These are phyloP conservation scores for Datura wrightii DNA, from an alignment of 257 asterid genomes.

Conservation along the genomic window DNA sequence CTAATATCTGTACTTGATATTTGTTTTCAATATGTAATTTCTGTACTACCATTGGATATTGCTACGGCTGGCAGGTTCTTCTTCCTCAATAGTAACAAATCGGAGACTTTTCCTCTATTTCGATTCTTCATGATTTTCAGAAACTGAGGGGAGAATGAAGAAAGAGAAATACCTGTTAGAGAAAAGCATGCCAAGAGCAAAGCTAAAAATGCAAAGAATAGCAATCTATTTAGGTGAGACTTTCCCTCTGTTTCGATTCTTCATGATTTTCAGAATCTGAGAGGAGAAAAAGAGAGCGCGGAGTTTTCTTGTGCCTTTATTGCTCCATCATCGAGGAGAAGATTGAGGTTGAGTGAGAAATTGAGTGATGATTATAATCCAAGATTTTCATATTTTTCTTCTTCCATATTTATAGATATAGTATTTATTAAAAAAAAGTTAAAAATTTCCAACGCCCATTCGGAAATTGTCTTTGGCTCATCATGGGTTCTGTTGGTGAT, in stretches of 20 bases:
- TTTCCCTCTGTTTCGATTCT: conserved; percentile 42
- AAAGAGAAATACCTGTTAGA: conserved; percentile 48
- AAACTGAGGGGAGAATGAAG: too few species aligned
- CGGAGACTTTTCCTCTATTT: too few species aligned
- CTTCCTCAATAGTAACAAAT: too few species aligned
- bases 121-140: too few species aligned
- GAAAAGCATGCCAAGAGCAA: conserved; percentile 64
- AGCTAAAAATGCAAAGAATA: conserved; percentile 59
- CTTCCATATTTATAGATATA: background rate
- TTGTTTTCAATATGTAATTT: too few species aligned
- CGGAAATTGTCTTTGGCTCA: conserved; percentile 9
- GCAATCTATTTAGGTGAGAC: conserved; percentile 55
- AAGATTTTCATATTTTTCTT: background rate
- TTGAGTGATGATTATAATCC: background rate
- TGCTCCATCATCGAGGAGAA: background rate
- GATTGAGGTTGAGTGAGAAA: background rate
- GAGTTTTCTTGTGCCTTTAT: conserved; percentile 19
- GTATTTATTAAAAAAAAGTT: background rate
- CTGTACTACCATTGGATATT: too few species aligned
- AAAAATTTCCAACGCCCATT: conserved; percentile 4
- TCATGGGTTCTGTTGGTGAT: conserved; percentile 40
- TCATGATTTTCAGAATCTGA: background rate
- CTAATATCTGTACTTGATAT: too few species aligned
- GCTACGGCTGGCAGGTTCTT: too few species aligned
- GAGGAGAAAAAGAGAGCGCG: background rate